Percentiles rank a stretch among this genome's conserved stretches.
Evolutionary conservation across 2,329 filamentous ascomycete genomes (phyloP).

Genomic region (Blastomyces gilchristii): DNA sequence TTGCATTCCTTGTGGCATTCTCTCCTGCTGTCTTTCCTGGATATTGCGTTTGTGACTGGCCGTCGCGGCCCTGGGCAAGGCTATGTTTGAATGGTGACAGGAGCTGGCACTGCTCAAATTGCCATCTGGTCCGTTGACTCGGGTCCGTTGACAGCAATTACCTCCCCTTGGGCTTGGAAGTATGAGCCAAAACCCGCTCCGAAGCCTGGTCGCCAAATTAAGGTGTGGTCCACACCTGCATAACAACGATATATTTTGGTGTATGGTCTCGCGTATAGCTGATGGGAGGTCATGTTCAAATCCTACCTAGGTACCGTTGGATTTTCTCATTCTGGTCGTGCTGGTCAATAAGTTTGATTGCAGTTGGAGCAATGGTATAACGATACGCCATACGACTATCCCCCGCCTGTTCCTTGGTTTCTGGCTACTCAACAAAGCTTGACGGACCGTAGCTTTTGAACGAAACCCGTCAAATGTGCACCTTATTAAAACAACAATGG

Average conservation of each 20-base stretch:
- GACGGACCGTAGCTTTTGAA: not conserved
- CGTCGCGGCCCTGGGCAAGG: not conserved
- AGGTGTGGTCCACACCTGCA: not conserved
- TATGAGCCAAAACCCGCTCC: not conserved
- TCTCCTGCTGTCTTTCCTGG: not conserved
- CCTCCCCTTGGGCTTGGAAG: not conserved
- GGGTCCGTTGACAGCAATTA: not conserved
- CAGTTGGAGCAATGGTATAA: not conserved
- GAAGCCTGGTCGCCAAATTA: not conserved
- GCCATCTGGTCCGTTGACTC: no score
- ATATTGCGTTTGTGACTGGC: not conserved
- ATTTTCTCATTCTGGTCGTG: not conserved
- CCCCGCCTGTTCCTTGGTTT: not conserved
- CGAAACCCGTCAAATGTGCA: not conserved
- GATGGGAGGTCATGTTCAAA: not conserved
- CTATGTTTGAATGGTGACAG: no score
- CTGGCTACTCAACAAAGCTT: not conserved
- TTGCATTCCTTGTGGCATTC: not conserved
- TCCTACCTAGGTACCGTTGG: not conserved
- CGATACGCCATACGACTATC: not conserved
- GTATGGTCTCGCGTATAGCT: not conserved
- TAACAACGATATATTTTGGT: not conserved
- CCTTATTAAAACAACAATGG: not conserved
- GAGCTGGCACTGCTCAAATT: not conserved
- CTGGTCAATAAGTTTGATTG: not conserved